These are phyloP conservation scores for Leccinum ponderosum DNA, from an alignment of 1,284 basidiomycete genomes.

Conservation along the genomic window DNA sequence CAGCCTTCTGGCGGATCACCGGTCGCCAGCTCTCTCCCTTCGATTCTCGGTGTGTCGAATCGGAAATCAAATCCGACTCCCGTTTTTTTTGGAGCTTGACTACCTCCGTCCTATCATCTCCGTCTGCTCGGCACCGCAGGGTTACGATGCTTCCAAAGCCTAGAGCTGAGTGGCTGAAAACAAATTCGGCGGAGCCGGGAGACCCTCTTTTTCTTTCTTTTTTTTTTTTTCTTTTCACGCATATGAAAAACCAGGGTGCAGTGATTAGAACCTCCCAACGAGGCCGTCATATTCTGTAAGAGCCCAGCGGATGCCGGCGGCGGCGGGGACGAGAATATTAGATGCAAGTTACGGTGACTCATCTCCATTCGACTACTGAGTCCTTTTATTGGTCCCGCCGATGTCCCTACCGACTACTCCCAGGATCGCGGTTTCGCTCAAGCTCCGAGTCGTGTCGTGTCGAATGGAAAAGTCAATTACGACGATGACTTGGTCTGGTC, in stretches of 20 bases:
- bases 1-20: slow-evolving; percentile 15
- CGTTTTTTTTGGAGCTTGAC: not conserved
- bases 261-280: slow-evolving; percentile 76
- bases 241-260: slow-evolving; percentile 41
- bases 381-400: slow-evolving; percentile 65
- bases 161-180: not conserved
- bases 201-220: not conserved
- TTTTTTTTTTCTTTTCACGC: not conserved
- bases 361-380: not conserved
- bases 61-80: slow-evolving; percentile 12
- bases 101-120: not conserved
- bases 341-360: not conserved
- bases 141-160: not conserved
- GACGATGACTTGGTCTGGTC: slow-evolving; percentile 62
- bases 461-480: slow-evolving; percentile 82
- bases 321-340: not conserved
- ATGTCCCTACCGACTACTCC: slow-evolving; percentile 87
- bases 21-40: not conserved
- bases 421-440: slow-evolving; percentile 68
- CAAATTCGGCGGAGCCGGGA: not conserved
- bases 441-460: slow-evolving; percentile 59
- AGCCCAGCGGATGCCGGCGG: not conserved
- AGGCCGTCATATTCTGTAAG: slow-evolving; percentile 72
- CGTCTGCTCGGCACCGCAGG: not conserved
- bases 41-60: slow-evolving; percentile 4